A percentile compares a stretch with the other conserved stretches of the same genome.
These are phyloP conservation scores for Omphalotus olearius DNA, from an alignment of 1,284 basidiomycete species.

Conservation along the genomic window DNA sequence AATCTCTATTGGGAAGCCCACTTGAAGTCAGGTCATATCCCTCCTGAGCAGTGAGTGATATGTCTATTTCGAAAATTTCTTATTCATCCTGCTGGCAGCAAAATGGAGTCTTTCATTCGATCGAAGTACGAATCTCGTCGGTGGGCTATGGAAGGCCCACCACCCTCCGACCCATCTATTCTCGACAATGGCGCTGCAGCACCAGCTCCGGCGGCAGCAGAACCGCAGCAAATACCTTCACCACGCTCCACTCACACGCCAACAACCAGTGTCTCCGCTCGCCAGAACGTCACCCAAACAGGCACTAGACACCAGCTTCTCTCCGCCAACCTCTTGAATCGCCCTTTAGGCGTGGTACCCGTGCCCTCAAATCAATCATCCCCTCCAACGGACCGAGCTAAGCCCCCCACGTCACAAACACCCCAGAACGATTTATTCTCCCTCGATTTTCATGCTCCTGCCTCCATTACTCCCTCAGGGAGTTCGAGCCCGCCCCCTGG, in stretches of 20 bases:
- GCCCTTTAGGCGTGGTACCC: constrained; percentile 13
- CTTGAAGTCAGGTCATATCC: constrained; percentile 87
- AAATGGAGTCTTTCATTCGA: constrained; percentile 97
- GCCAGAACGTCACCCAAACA: constrained; percentile 30
- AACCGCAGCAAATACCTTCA: constrained; percentile 24
- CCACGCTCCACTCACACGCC: constrained; percentile 27
- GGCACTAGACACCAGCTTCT: constrained; percentile 51
- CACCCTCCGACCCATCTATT: constrained; percentile 77
- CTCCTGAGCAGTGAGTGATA: constrained; percentile 86
- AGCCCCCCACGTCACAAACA: constrained; percentile 16
- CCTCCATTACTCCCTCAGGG: constrained; percentile 31
- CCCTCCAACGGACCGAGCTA: constrained; percentile 24
- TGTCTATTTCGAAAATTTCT: constrained; percentile 3
- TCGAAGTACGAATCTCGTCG: constrained; percentile 94
- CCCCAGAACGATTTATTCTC: constrained; percentile 72
- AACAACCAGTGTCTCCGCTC: constrained; percentile 28
- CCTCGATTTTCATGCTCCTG: constrained; percentile 75
- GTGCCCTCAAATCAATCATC: constrained; percentile 18
- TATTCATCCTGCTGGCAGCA: constrained; percentile 46
- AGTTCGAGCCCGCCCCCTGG: constrained; percentile 21
- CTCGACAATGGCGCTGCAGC: constrained; percentile 55
- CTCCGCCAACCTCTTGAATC: constrained; percentile 28
- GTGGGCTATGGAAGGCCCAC: constrained; percentile 90
- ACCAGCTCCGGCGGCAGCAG: constrained; percentile 25
- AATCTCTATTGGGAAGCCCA: constrained; percentile 99